These are phyloP conservation scores for Aspergillus ustus DNA, from an alignment of 2,329 filamentous ascomycete species.

Conservation along the genomic window DNA sequence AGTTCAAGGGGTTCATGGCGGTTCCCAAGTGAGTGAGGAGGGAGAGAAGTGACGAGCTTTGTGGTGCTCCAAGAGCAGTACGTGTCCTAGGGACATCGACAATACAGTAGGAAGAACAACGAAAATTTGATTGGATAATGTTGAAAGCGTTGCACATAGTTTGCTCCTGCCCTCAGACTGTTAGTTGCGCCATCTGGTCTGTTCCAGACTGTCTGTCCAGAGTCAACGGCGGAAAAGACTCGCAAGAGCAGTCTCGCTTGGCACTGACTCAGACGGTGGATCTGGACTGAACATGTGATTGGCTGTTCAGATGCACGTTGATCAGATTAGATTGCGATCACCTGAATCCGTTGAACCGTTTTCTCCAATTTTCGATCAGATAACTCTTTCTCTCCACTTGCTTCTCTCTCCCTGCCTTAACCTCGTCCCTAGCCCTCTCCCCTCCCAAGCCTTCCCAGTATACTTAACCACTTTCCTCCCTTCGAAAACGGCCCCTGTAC, in stretches of 20 bases:
- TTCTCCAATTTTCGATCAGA: neutral
- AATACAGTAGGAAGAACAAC: too few relatives aligned
- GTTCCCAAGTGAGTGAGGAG: neutral
- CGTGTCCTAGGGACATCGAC: too few relatives aligned
- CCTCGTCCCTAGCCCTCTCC: neutral
- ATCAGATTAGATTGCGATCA: conserved; percentile 15
- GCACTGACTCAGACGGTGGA: neutral
- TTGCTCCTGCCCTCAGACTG: too few relatives aligned
- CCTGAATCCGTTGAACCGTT: neutral
- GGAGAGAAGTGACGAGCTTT: too few relatives aligned
- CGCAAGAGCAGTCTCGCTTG: too few relatives aligned
- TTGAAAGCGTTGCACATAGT: too few relatives aligned
- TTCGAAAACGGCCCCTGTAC: neutral
- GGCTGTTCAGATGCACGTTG: conserved; percentile 3
- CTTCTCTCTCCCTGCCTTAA: neutral
- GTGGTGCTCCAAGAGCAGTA: too few relatives aligned
- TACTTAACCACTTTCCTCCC: neutral
- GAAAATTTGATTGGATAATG: too few relatives aligned
- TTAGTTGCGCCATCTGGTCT: too few relatives aligned
- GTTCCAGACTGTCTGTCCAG: too few relatives aligned
- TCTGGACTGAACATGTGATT: neutral
- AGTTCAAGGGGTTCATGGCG: neutral
- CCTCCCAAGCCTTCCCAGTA: neutral
- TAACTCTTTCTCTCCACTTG: neutral
- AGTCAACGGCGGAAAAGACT: too few relatives aligned